Conservation (phyloP, 2,329 filamentous ascomycete species). For the Elsinoe arachidis region DNA sequence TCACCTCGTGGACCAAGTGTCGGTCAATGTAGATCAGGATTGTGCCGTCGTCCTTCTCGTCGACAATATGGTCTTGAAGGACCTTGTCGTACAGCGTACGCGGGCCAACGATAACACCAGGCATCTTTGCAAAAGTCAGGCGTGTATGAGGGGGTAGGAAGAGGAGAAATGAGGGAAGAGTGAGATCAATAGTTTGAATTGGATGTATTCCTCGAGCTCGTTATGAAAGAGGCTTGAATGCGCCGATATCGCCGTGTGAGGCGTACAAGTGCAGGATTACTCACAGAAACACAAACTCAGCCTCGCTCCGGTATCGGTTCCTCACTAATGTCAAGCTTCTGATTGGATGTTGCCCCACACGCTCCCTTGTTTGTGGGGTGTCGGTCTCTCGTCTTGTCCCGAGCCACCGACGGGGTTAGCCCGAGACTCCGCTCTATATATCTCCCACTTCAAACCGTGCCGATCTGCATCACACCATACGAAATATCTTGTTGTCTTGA, state of each 20-base stretch:
- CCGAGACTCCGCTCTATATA: slow-evolving; percentile 10
- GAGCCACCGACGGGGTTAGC: background rate
- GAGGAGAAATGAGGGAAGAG: background rate
- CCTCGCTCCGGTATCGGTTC: background rate
- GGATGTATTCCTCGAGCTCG: background rate
- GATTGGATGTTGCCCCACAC: slow-evolving; percentile 2
- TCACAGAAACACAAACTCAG: too few species aligned
- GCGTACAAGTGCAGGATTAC: background rate
- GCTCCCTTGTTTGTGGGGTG: background rate
- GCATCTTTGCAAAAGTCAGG: slow-evolving; percentile 18
- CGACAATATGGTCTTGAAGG: slow-evolving; percentile 85
- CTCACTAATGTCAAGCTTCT: background rate
- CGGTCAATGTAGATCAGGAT: slow-evolving; percentile 89
- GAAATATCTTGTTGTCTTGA: slow-evolving; percentile 58
- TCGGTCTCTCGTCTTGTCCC: background rate
- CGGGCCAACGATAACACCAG: slow-evolving; percentile 26
- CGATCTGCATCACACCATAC: background rate
- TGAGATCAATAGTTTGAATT: background rate
- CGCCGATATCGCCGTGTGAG: background rate
- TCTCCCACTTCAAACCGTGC: background rate
- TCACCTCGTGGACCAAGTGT: slow-evolving; percentile 97
- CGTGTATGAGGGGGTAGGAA: background rate
- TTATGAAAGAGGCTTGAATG: background rate
- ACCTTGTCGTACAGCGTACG: slow-evolving; percentile 96
- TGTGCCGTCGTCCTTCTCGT: slow-evolving; percentile 89